Evolutionary conservation across 257 asterid genomes (phyloP).

Genomic region (Ilex asprella): DNA sequence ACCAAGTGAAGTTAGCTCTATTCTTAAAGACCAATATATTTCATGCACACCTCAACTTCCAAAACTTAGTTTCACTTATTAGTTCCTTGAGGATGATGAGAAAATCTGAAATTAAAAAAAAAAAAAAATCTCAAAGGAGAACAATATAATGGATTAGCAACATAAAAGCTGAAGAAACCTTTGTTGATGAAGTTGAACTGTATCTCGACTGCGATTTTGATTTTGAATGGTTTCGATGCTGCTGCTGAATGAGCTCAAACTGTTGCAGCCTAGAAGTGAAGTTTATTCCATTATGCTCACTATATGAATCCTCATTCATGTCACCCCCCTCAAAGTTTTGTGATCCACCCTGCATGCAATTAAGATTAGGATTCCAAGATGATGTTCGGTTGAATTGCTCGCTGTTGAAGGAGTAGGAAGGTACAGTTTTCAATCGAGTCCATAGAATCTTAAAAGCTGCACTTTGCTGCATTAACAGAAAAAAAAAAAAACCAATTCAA

Average conservation of each 20-base stretch:
- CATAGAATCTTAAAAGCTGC: conserved; percentile 87
- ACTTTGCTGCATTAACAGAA: conserved; percentile 72
- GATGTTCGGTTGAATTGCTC: conserved; percentile 41
- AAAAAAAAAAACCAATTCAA: conserved; percentile 2
- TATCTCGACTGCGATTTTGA: conserved; percentile 40
- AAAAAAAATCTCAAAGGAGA: background rate
- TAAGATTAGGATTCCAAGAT: conserved; percentile 35
- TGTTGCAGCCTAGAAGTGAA: conserved; percentile 58
- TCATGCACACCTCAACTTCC: no score
- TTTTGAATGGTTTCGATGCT: conserved; percentile 58
- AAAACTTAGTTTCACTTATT: no score
- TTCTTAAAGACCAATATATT: no score
- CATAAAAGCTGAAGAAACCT: conserved; percentile 39
- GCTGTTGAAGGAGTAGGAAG: conserved; percentile 70
- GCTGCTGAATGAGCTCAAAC: conserved; percentile 70
- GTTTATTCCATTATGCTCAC: conserved; percentile 48
- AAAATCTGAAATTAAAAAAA: no score
- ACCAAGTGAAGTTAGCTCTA: no score
- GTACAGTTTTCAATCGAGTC: conserved; percentile 87
- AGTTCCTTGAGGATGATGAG: no score
- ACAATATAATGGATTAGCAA: background rate
- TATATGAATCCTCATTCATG: conserved; percentile 31
- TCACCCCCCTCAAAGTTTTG: conserved; percentile 55
- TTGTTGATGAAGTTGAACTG: conserved; percentile 40
- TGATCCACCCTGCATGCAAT: conserved; percentile 31